Conservation (phyloP, 2,329 filamentous ascomycete genomes). For the Pseudocercospora fijiensis region DNA sequence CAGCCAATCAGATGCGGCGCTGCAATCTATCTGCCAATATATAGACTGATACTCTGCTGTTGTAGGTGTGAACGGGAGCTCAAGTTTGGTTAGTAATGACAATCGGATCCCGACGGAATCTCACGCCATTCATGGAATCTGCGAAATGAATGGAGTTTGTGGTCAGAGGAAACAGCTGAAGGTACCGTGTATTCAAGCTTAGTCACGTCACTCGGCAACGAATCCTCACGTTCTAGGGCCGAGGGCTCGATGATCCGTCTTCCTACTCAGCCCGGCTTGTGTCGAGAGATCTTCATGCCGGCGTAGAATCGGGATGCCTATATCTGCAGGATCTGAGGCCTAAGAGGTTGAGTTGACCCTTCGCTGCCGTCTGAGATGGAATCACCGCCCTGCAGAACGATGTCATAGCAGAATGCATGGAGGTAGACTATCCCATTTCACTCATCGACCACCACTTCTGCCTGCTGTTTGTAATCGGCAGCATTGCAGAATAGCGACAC, state of each 20-base stretch:
- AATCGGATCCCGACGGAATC: too few relatives aligned
- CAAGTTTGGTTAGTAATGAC: too few relatives aligned
- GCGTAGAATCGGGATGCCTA: neutral
- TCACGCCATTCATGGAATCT: too few relatives aligned
- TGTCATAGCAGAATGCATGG: neutral
- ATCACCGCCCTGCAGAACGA: neutral
- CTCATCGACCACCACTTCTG: too few relatives aligned
- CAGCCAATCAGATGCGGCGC: neutral
- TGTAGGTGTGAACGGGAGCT: too few relatives aligned
- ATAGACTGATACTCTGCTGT: too few relatives aligned
- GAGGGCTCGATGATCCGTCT: neutral
- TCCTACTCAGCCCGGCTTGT: neutral
- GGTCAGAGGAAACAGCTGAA: neutral
- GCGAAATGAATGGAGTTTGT: neutral
- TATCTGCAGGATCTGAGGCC: neutral
- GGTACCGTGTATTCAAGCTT: neutral
- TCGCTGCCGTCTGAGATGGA: neutral
- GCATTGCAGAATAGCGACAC: neutral
- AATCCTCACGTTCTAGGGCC: neutral
- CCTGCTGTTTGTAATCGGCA: neutral
- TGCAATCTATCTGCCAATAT: neutral
- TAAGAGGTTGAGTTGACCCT: neutral
- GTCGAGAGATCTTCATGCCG: conserved; percentile 3
- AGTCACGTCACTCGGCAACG: neutral
- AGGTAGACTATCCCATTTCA: too few relatives aligned